Evolutionary conservation across 441 rosid species (phyloP).

Genomic region (Hura crepitans): DNA sequence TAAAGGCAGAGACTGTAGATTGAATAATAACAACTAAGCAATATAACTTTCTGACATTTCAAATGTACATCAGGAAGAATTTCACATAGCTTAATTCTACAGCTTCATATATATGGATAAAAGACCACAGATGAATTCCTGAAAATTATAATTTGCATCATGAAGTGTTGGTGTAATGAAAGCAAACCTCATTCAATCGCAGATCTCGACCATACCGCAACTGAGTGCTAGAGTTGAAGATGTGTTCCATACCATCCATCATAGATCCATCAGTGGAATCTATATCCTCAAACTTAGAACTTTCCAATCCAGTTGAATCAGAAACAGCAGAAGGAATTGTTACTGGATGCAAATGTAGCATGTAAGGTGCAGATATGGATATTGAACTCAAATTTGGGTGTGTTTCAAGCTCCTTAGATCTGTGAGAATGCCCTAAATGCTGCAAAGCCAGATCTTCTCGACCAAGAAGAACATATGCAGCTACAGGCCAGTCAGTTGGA

Average conservation of each 20-base stretch:
- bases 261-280: slow-evolving; percentile 72
- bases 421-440: slow-evolving; percentile 45
- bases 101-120: not conserved
- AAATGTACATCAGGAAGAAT: slow-evolving; percentile 15
- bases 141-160: slow-evolving; percentile 13
- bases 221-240: slow-evolving; percentile 82
- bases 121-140: slow-evolving; percentile 3
- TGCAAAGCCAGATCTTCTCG: slow-evolving; percentile 92
- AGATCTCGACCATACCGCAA: slow-evolving; percentile 91
- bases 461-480: slow-evolving; percentile 92
- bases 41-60: not conserved
- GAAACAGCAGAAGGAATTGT: slow-evolving; percentile 76
- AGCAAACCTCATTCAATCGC: slow-evolving; percentile 86
- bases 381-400: slow-evolving; percentile 55
- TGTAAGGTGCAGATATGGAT: slow-evolving; percentile 89
- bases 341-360: slow-evolving; percentile 96
- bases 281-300: slow-evolving; percentile 70
- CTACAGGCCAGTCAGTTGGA: slow-evolving; percentile 91
- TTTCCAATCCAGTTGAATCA: slow-evolving; percentile 62
- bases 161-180: slow-evolving; percentile 15
- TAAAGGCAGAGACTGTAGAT: not conserved
- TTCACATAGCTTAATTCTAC: not conserved
- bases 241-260: slow-evolving; percentile 99
- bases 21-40: not conserved
- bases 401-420: slow-evolving; percentile 57